Evolutionary conservation across 129 eudicot species (phyloP).

Genomic region (Tagetes patula): DNA sequence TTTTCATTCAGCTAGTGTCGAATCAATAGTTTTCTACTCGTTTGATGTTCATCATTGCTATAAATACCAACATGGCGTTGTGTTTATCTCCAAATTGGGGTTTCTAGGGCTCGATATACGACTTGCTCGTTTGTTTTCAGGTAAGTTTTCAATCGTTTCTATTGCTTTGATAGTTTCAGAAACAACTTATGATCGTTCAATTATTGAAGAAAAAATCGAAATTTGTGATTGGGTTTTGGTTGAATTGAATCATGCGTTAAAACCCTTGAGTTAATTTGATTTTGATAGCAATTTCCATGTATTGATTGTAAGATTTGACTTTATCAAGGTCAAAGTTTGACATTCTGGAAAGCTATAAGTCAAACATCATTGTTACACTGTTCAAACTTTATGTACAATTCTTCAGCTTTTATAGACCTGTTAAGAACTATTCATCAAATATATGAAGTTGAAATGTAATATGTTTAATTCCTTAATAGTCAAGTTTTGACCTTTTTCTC

Average conservation of each 20-base stretch:
- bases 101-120: slow-evolving; percentile 19
- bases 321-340: slow-evolving; percentile 10
- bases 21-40: slow-evolving; percentile 27
- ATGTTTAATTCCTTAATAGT: neutral
- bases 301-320: neutral
- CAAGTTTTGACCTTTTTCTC: neutral
- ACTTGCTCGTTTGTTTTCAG: slow-evolving; percentile 14
- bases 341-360: slow-evolving; percentile 9
- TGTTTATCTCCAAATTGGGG: slow-evolving; percentile 12
- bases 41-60: slow-evolving; percentile 20
- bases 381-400: slow-evolving; percentile 3
- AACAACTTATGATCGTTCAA: neutral
- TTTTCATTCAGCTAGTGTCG: slow-evolving; percentile 23
- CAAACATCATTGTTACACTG: slow-evolving; percentile 6
- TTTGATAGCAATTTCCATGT: neutral
- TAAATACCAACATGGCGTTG: slow-evolving; percentile 22
- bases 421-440: slow-evolving; percentile 6
- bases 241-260: neutral
- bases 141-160: neutral
- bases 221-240: neutral
- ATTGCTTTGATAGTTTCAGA: neutral
- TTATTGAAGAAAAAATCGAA: neutral
- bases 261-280: neutral
- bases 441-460: neutral
- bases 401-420: neutral